Percentiles rank a stretch among this genome's conserved stretches.
Conservation (phyloP, 1,284 basidiomycete genomes). For the Schizophyllum commune region DNA sequence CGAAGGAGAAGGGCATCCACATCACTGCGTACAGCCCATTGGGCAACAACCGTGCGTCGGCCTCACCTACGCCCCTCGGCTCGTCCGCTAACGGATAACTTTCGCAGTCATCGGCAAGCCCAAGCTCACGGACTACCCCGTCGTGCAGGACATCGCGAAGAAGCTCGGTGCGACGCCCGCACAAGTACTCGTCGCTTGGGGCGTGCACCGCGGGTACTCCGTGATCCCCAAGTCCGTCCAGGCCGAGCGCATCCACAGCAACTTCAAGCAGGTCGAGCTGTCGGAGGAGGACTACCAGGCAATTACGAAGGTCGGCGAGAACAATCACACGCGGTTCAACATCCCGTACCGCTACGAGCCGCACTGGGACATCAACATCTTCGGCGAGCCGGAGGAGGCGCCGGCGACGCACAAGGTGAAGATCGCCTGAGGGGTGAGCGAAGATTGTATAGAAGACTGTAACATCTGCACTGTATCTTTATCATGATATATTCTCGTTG, state of each 20-base stretch:
- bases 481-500: neutral
- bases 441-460: neutral
- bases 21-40: constrained; percentile 83
- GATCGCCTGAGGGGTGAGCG: constrained; percentile 17
- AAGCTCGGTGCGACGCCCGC: constrained; percentile 52
- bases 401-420: constrained; percentile 38
- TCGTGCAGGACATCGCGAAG: constrained; percentile 54
- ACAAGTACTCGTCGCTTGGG: constrained; percentile 69
- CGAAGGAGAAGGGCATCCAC: constrained; percentile 68
- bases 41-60: constrained; percentile 65
- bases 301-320: constrained; percentile 46
- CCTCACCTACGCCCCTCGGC: neutral
- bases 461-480: neutral
- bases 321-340: constrained; percentile 52
- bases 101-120: constrained; percentile 49
- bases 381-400: constrained; percentile 56
- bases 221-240: constrained; percentile 72
- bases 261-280: constrained; percentile 64
- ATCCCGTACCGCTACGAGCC: constrained; percentile 53
- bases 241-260: constrained; percentile 53
- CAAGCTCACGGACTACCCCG: constrained; percentile 55
- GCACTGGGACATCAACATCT: constrained; percentile 65
- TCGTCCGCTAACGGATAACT: constrained; percentile 4
- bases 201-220: constrained; percentile 52
- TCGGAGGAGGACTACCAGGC: constrained; percentile 53